Base-by-base conservation (phyloP, 345 rosid genomes). In the Sonneratia alba region DNA sequence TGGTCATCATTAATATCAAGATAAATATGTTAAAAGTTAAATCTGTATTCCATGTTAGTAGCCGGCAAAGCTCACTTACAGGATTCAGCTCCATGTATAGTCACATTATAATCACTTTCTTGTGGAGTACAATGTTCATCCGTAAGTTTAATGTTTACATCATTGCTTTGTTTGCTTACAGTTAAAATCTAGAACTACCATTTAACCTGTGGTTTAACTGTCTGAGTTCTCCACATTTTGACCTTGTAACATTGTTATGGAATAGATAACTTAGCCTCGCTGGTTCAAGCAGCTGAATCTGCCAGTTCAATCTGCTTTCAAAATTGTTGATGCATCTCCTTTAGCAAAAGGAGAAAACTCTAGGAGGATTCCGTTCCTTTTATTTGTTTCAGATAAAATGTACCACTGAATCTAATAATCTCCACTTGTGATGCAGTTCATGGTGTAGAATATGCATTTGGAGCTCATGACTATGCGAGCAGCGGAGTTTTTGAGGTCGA, bases 401-500 rank as follows among this genome's bases (percentile, higher is more conserved):
- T 61, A 61, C 1, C 16, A 24, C 16, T 61, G 66, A 61, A 61
- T 12, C 16, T 62, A 34, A 3, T 13, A 27, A 10, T 34, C 32
- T 62, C 18, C 5, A 12, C 66, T 24, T 62, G 6, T 34, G 73
- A 62, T 79, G 59, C 86, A 95, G 99, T 95, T 70, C 89, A 95
- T 76, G 96, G 97, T 10, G 93, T 90, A 53, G 99, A 95, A 71
- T 94, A 94, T 78, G 98, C 98, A 36, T 95, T 95, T 71, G 99
- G 99, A 79, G 99, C 99, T 40, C 99, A 95, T 72, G 97, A 89
- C 74, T 85, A 85, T 70, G 75, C 99, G 21, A 86, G 88, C 7
- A 95, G 91, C 65, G 99, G 99, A 59, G 94, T 95, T 24, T 95
- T 92, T 73, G 99, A 92, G 87, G 92, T 88, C 32, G 99, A 95